Percentiles rank a stretch among this genome's conserved stretches.
phyloP scores from a whole-genome alignment of 441 rosid genomes.

The Adansonia gregorii region DNA sequence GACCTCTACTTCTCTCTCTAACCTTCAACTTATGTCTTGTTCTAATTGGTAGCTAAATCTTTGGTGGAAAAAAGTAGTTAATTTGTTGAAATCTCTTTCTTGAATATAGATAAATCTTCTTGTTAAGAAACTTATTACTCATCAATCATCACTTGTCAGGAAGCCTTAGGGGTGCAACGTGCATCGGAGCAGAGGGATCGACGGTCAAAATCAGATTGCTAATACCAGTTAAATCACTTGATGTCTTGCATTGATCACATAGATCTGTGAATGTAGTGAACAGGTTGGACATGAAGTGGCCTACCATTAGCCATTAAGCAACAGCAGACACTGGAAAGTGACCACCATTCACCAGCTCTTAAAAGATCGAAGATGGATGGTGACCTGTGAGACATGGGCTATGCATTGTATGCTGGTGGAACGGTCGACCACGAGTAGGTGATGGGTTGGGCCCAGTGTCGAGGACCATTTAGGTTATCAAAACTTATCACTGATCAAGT shows the following conservation, averaged over 20 bases:
- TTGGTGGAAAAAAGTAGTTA: background rate
- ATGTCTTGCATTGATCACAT: background rate
- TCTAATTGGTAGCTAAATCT: background rate
- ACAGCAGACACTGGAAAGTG: background rate
- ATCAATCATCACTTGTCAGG: background rate
- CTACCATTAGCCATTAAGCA: background rate
- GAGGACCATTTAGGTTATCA: background rate
- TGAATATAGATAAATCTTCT: background rate
- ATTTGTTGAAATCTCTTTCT: background rate
- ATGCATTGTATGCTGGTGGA: background rate
- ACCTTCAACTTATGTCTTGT: background rate
- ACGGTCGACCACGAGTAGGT: background rate
- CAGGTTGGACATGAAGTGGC: background rate
- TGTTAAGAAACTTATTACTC: background rate
- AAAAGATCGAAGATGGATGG: background rate
- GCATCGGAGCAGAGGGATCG: background rate
- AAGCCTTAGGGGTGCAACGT: background rate
- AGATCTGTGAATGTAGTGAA: background rate
- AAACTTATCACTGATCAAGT: background rate
- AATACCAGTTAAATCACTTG: constrained; percentile 12
- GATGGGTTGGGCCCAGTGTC: background rate
- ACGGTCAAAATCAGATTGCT: background rate
- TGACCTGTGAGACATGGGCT: background rate
- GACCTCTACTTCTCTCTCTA: background rate
- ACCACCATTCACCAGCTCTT: background rate